Base-by-base conservation (phyloP, 345 rosid genomes). In the Barbarea vulgaris region DNA sequence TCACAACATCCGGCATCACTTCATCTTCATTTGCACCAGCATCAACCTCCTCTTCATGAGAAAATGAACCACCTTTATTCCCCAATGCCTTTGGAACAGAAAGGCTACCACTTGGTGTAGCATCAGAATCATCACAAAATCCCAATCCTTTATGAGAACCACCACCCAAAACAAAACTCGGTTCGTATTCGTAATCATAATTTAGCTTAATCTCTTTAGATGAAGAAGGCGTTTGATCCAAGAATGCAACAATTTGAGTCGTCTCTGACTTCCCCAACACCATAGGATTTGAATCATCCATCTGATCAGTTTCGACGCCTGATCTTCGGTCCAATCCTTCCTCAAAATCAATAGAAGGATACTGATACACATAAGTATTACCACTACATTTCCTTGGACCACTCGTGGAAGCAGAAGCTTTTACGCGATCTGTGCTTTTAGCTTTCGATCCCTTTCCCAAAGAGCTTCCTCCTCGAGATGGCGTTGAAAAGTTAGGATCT, bases 71-170 rank as follows among this genome's bases (percentile, higher is more conserved):
- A 33, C 69, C 84, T 66, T 46, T 57, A 53, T 82, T 84, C 76
- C 77, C 85, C 69, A 69, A 77, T 54, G 80, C 70, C 70, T 80
- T 85, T 17, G 85, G 80, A 22, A 85, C 75, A 14, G 83, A 84
- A 52, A 73, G 86, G 24, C 75, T 54, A 65, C 85, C 89, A 77
- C 46, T 79, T 24, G 83, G 82, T 52, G 47, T 72, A 50, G 74
- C 82, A 73, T 89, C 93, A 19, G 81, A 79, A 69, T 85, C 88
- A 72, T 84, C 84, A 80, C 42, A 53, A 61, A 86, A 84, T 33
- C 96, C 97, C 55, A 93, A 80, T 18, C 93, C 97, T 76, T 44
- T 81, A 64, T 88, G 96, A 15, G 83, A 82, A 22, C 69, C 76
- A 56, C 83, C 97, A 72, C 91, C 89, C 14, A 91, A 74, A 60